phyloP scores from a whole-genome alignment of 108 stramenopile species.

The Fragilaria crotonensis region DNA sequence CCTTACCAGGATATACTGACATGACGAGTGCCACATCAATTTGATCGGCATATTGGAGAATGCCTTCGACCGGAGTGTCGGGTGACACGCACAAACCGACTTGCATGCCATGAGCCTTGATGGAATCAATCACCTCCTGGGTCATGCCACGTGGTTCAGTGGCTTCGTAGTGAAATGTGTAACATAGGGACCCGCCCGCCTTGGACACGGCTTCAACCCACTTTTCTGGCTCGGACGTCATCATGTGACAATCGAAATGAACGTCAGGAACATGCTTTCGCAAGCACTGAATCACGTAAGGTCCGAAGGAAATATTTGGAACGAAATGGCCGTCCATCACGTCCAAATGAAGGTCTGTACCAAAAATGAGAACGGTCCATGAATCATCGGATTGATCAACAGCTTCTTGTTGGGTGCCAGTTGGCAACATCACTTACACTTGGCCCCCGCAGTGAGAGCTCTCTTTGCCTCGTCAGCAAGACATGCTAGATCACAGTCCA shows the following conservation, averaged over 20 bases:
- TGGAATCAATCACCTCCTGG: constrained; percentile 51
- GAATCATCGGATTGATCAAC: neutral
- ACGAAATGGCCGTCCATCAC: constrained; percentile 87
- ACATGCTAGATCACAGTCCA: constrained; percentile 77
- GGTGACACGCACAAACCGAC: constrained; percentile 83
- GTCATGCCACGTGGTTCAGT: constrained; percentile 41
- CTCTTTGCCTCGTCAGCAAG: constrained; percentile 64
- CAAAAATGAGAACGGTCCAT: constrained; percentile 17
- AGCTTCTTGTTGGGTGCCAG: too few relatives aligned
- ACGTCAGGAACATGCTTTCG: constrained; percentile 45
- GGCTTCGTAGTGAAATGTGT: constrained; percentile 83
- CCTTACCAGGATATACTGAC: constrained; percentile 91
- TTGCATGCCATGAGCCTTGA: constrained; percentile 69
- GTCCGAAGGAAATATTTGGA: constrained; percentile 68
- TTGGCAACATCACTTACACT: constrained; percentile 8
- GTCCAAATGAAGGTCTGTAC: constrained; percentile 51
- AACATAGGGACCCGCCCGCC: constrained; percentile 56
- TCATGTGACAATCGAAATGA: constrained; percentile 84
- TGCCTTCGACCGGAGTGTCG: constrained; percentile 65
- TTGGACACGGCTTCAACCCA: constrained; percentile 82
- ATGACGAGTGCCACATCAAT: constrained; percentile 82
- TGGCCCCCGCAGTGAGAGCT: constrained; percentile 55
- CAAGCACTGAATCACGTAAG: constrained; percentile 62
- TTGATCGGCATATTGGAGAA: constrained; percentile 50
- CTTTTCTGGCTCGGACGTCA: constrained; percentile 82